Evolutionary conservation across 441 rosid genomes (phyloP).

Genomic region (Kokia cookei): DNA sequence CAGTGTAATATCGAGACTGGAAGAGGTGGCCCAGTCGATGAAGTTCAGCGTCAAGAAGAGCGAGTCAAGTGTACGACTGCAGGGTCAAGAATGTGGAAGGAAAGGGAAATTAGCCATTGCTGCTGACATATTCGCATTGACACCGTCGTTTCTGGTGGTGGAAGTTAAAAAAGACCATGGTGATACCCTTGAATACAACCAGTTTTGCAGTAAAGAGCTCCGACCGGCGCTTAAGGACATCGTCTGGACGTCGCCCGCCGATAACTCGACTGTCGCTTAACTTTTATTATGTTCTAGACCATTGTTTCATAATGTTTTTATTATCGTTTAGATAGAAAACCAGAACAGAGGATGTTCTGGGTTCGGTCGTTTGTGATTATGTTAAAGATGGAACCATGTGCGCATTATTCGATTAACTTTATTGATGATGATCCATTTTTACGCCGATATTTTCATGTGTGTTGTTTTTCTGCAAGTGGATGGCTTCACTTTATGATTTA

Average conservation of each 20-base stretch:
- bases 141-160: slow-evolving; percentile 68
- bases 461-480: background rate
- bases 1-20: slow-evolving; percentile 71
- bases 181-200: slow-evolving; percentile 77
- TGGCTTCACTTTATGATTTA: background rate
- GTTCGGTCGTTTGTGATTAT: background rate
- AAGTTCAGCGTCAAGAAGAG: slow-evolving; percentile 71
- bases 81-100: slow-evolving; percentile 72
- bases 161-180: slow-evolving; percentile 86
- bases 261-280: slow-evolving; percentile 28
- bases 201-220: slow-evolving; percentile 75
- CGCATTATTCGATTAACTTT: no score
- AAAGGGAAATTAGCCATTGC: slow-evolving; percentile 72
- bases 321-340: background rate
- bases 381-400: no score
- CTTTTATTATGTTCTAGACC: background rate
- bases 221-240: slow-evolving; percentile 91
- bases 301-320: background rate
- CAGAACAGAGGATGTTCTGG: background rate
- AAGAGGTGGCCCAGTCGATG: slow-evolving; percentile 57
- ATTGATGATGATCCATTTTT: background rate
- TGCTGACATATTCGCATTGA: slow-evolving; percentile 67
- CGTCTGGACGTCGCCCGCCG: slow-evolving; percentile 50
- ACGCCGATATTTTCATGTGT: background rate
- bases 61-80: slow-evolving; percentile 61